Percentiles rank a stretch among this genome's conserved stretches.
phyloP scores from a whole-genome alignment of 2,329 filamentous ascomycete species.

The Colletotrichum tropicale region DNA sequence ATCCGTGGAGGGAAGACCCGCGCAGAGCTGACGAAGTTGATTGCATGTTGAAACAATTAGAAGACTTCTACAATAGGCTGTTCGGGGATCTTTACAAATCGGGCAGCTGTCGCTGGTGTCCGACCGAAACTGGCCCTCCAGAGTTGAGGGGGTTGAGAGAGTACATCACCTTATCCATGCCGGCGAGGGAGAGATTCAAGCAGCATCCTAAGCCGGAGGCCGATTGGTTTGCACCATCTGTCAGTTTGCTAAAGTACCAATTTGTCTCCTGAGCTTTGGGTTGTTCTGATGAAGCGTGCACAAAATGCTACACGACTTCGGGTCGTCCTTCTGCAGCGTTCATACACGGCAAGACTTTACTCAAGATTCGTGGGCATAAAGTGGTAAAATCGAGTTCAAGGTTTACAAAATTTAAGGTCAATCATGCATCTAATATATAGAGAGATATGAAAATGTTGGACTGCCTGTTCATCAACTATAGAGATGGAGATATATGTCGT shows the following conservation, averaged over 20 bases:
- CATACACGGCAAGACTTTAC: background rate
- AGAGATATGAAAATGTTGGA: background rate
- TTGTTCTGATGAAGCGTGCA: background rate
- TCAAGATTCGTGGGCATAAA: background rate
- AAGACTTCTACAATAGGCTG: background rate
- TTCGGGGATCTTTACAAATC: background rate
- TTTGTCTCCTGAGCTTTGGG: background rate
- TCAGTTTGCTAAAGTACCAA: background rate
- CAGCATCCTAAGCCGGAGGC: background rate
- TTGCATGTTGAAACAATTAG: background rate
- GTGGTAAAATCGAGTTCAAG: background rate
- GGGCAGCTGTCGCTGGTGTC: background rate
- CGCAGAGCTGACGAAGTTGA: background rate
- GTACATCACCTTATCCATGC: background rate
- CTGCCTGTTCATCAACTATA: background rate
- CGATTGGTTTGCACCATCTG: background rate
- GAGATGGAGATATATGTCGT: background rate
- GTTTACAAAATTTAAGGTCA: background rate
- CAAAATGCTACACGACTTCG: background rate
- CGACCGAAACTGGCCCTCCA: background rate
- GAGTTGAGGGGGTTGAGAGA: background rate
- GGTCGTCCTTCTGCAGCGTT: background rate
- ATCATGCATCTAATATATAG: background rate
- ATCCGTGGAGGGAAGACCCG: background rate
- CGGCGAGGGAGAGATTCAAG: background rate